A percentile compares a stretch with the other conserved stretches of the same genome.
phyloP scores from a whole-genome alignment of 176 grass and related monocot genomes.

The Secale cereale region DNA sequence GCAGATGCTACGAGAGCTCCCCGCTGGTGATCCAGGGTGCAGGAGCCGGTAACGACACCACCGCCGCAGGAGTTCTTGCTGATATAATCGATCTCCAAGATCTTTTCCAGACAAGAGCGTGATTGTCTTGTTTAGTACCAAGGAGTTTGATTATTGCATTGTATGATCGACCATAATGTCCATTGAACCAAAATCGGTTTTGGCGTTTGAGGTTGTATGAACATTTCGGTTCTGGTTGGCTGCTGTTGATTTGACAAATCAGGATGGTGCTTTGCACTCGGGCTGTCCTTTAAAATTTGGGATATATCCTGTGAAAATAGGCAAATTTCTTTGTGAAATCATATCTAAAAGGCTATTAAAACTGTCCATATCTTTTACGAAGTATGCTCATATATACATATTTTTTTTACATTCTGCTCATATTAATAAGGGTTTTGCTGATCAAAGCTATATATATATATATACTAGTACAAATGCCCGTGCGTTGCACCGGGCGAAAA shows the following conservation, averaged over 20 bases:
- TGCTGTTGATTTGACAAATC: neutral
- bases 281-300: too few relatives aligned
- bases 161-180: neutral
- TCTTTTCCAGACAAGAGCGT: constrained; percentile 46
- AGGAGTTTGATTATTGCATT: neutral
- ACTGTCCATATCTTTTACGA: too few relatives aligned
- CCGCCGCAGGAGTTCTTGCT: constrained; percentile 81
- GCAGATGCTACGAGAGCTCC: constrained; percentile 78
- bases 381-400: too few relatives aligned
- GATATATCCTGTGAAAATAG: too few relatives aligned
- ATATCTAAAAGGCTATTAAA: too few relatives aligned
- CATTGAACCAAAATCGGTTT: neutral
- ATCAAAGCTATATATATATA: too few relatives aligned
- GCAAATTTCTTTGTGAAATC: too few relatives aligned
- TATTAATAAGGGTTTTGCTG: too few relatives aligned
- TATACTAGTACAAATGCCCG: too few relatives aligned
- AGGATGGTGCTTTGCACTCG: neutral
- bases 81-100: constrained; percentile 83
- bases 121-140: neutral
- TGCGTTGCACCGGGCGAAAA: too few relatives aligned
- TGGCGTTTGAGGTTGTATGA: neutral
- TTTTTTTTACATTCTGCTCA: too few relatives aligned
- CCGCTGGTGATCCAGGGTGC: constrained; percentile 94
- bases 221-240: neutral
- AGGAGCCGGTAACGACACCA: constrained; percentile 90